Base-by-base conservation (phyloP, 768 basidiomycete species). In the Rhodotorula diobovata region DNA sequence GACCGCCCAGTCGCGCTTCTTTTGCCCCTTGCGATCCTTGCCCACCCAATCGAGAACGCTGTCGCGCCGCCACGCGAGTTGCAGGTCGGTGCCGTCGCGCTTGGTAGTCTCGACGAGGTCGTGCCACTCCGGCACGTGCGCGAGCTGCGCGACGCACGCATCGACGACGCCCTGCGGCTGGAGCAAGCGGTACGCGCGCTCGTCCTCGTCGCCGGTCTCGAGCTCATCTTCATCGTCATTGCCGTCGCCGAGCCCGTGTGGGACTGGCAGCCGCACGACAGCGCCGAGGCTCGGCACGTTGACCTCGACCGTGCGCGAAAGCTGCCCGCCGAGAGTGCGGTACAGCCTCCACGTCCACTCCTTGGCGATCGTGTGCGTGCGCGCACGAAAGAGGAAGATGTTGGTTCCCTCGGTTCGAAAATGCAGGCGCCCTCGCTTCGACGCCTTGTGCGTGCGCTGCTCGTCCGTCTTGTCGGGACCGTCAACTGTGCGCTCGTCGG, bases 321-420 rank as follows among this genome's bases (percentile, higher is more conserved):
- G 80, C 67, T 84, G 78, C 6, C 90, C 90, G 4, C 89, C 91
- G 41, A 91, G 83, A 62, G 85, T 84, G 60, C 84, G 85, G 89
- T 91, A 93, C 57, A 96, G 81, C 63, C 86, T 84, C 93, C 93
- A 96, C 56, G 87, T 83, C 94, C 94, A 97, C 79, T 96, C 93
- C 50, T 86, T 84, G 2, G 90, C 88, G 62, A 91, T 83, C 11
- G 89, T 87, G 39, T 90, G 86, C 72, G 87, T 87, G 79, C 89
- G 90, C 28, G 83, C 76, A 77, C 95, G 94, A 80, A 94, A 90
- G 39, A 95, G 84, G 79, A 93, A 95, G 37, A 95, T 85, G 72
- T 92, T 89, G 0, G 88, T 90, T 10, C 93, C 91, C 70, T 64
- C 85, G 61, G 84, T 85, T 1, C 81, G 79, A 20, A 83, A 80